Conservation (phyloP, 179 eudicot species). For the Silene noctiflora region DNA sequence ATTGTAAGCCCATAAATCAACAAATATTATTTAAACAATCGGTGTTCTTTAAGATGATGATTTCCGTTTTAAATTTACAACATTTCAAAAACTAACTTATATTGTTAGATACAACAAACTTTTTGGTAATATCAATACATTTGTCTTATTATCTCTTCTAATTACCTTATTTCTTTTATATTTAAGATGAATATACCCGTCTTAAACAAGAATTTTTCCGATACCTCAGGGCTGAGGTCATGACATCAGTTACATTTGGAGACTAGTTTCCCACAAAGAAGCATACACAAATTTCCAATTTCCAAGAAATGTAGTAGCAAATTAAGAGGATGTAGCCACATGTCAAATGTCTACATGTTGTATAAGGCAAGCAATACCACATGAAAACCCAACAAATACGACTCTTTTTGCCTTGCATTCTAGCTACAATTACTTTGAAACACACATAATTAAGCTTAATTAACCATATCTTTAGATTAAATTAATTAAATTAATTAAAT, state of each 20-base stretch:
- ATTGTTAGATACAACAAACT: too few relatives aligned
- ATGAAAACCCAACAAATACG: constrained; percentile 22
- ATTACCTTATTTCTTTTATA: too few relatives aligned
- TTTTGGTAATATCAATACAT: too few relatives aligned
- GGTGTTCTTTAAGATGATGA: too few relatives aligned
- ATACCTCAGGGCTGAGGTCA: background rate
- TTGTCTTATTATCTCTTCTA: too few relatives aligned
- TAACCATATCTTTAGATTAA: constrained; percentile 8
- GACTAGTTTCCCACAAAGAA: constrained; percentile 8
- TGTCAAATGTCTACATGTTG: constrained; percentile 30
- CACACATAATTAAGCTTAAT: constrained; percentile 16
- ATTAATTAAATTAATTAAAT: background rate
- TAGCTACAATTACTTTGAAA: constrained; percentile 27
- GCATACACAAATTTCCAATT: background rate
- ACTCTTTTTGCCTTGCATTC: constrained; percentile 28
- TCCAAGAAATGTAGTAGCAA: background rate
- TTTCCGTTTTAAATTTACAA: too few relatives aligned
- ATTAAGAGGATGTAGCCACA: constrained; percentile 28
- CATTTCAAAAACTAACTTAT: too few relatives aligned
- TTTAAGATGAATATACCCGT: too few relatives aligned
- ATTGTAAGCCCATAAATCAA: background rate
- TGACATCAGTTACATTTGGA: background rate
- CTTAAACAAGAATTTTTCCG: too few relatives aligned
- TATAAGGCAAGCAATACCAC: constrained; percentile 26
- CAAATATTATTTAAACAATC: background rate